Conservation (phyloP, 2,329 filamentous ascomycete genomes). For the Arthrobotrys conoides region DNA sequence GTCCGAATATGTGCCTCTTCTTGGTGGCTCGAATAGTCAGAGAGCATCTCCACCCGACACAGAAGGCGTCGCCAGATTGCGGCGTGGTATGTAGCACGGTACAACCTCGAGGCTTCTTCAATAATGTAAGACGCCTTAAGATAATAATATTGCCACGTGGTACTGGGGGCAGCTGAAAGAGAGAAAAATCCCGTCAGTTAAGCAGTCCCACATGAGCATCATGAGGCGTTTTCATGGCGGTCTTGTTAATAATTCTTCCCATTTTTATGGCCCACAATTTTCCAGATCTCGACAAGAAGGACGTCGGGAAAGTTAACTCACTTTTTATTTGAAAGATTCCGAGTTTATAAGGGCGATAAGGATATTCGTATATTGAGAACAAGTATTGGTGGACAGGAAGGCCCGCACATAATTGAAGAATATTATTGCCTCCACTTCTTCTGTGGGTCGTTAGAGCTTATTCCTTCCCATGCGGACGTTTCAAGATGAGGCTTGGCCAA, state of each 20-base stretch:
- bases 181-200: slow-evolving; percentile 30
- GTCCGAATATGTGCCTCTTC: slow-evolving; percentile 17
- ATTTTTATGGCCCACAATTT: not conserved
- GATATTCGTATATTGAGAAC: slow-evolving; percentile 27
- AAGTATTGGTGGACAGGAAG: slow-evolving; percentile 42
- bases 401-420: slow-evolving; percentile 33
- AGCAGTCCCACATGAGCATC: slow-evolving; percentile 42
- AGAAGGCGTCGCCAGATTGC: slow-evolving; percentile 47
- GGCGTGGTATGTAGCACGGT: slow-evolving; percentile 16
- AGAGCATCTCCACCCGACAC: slow-evolving; percentile 36
- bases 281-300: not conserved
- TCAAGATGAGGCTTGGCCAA: slow-evolving; percentile 46
- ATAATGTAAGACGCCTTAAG: slow-evolving; percentile 10
- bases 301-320: slow-evolving; percentile 6
- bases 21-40: slow-evolving; percentile 4
- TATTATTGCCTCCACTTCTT: slow-evolving; percentile 30
- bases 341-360: slow-evolving; percentile 19
- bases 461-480: slow-evolving; percentile 53
- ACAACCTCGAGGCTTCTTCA: slow-evolving; percentile 4
- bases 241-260: slow-evolving; percentile 9
- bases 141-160: slow-evolving; percentile 56
- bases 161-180: slow-evolving; percentile 37
- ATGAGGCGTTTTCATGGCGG: slow-evolving; percentile 46
- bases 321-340: slow-evolving; percentile 21
- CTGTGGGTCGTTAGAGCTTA: slow-evolving; percentile 44